These are phyloP conservation scores for Kodamaea sp. DNA, from an alignment of 1,139 yeast species.

Conservation along the genomic window DNA sequence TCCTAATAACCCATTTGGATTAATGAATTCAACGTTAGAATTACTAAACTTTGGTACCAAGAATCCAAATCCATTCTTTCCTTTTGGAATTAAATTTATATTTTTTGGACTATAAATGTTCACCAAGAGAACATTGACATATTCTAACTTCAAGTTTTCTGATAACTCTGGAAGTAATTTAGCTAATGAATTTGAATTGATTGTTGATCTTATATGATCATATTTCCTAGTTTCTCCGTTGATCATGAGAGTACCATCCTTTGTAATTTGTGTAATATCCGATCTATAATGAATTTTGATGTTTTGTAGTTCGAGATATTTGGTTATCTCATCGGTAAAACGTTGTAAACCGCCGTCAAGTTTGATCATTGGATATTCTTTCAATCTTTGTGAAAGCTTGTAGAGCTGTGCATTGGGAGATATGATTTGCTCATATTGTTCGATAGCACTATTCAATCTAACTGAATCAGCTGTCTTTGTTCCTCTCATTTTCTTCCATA, in stretches of 20 bases:
- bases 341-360: conserved; percentile 52
- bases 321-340: conserved; percentile 42
- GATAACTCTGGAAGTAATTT: conserved; percentile 11
- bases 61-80: conserved; percentile 76
- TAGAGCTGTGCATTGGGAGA: conserved; percentile 38
- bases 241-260: background rate
- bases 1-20: conserved; percentile 68
- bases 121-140: conserved; percentile 56
- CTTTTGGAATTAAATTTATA: conserved; percentile 37
- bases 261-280: conserved; percentile 20
- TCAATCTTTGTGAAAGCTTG: conserved; percentile 33
- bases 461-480: conserved; percentile 6
- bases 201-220: conserved; percentile 58
- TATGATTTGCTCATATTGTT: conserved; percentile 29
- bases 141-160: conserved; percentile 25
- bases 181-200: conserved; percentile 38
- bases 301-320: conserved; percentile 34
- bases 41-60: conserved; percentile 58
- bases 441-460: conserved; percentile 17
- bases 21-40: conserved; percentile 22
- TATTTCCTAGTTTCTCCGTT: conserved; percentile 15
- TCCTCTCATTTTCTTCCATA: conserved; percentile 16
- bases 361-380: conserved; percentile 50
- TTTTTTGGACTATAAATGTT: conserved; percentile 45
- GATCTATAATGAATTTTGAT: conserved; percentile 34